These are phyloP conservation scores for Kodamaea hsintzibuensis DNA, from an alignment of 805 yeast species.

Conservation along the genomic window DNA sequence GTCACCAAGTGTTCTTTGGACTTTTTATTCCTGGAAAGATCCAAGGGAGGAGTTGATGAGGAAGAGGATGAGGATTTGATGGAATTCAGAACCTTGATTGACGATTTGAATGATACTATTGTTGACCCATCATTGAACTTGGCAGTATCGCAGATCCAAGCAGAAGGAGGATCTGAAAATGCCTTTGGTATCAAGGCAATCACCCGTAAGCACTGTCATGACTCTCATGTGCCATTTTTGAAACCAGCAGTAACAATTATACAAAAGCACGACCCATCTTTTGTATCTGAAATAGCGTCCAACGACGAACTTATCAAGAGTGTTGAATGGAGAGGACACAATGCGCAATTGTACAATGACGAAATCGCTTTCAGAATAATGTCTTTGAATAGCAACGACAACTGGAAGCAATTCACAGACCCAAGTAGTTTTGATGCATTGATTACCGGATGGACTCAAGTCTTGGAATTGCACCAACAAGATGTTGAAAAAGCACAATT, in stretches of 20 bases:
- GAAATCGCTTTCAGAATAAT: conserved; percentile 65
- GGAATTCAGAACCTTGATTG: conserved; percentile 41
- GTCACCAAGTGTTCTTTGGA: conserved; percentile 63
- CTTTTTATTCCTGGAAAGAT: conserved; percentile 34
- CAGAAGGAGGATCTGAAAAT: conserved; percentile 3
- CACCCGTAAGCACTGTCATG: conserved; percentile 20
- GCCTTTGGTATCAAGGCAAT: conserved; percentile 9
- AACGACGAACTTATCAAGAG: conserved; percentile 30
- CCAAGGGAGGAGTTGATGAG: conserved; percentile 13
- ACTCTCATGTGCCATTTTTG: conserved; percentile 32
- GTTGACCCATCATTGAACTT: conserved; percentile 69
- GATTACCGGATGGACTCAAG: conserved; percentile 67
- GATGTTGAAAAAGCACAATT: conserved; percentile 49
- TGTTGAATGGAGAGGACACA: conserved; percentile 52
- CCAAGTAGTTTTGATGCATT: conserved; percentile 56
- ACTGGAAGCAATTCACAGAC: conserved; percentile 28
- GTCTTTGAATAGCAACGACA: conserved; percentile 22
- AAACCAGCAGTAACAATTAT: conserved; percentile 44
- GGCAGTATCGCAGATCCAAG: conserved; percentile 45
- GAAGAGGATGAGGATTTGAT: conserved; percentile 18
- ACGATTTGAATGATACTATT: conserved; percentile 55
- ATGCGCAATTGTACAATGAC: conserved; percentile 66
- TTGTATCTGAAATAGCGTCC: conserved; percentile 33
- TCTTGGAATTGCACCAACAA: conserved; percentile 57
- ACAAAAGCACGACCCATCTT: conserved; percentile 33